Evolutionary conservation across 176 grass and related monocot species (phyloP), one percentile per base, ranked within the genome.

Genomic region (Bonia amplexicaulis): DNA sequence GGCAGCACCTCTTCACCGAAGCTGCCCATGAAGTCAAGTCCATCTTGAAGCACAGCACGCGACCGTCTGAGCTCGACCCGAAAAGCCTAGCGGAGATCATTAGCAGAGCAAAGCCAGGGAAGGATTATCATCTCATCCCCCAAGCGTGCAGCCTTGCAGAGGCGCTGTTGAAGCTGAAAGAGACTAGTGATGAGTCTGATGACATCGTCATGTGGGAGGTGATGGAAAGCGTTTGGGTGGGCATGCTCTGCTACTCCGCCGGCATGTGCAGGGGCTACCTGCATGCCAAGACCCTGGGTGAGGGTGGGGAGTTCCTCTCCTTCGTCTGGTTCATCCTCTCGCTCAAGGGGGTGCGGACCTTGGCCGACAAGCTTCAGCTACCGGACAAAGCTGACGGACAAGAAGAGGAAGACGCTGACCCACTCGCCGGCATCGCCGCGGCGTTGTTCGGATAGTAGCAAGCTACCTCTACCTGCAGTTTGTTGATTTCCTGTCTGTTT

Each of bases 171-270:
- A n/a, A n/a, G n/a, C n/a, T n/a, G n/a, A n/a, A n/a, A n/a, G n/a
- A n/a, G n/a, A n/a, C n/a, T n/a, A n/a, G n/a, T n/a, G n/a, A n/a
- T n/a, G n/a, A n/a, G n/a, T n/a, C n/a, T n/a, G n/a, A n/a, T n/a
- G 3, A 11, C 3, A 3, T 0, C 3, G 1, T 0, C 1, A 42
- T 2, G 5, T 46, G n/a, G 17, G 0, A 3, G 14, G 0, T 63
- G 3, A 63, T 78, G 23, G 11, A 63, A 22, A 1, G 5, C 3
- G 58, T 31, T 40, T 78, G 55, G 58, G 1, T 64, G 23, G 41
- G 76, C 58, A 78, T 78, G 76, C 40, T 78, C 40, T 78, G 23
- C 76, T 48, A 78, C 58, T 78, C 76, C 41, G 76, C 76, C 76
- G 7, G 23, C 57, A 64, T 46, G 58, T 63, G 76, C 25, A 78